Evolutionary conservation across 768 basidiomycete genomes (phyloP).

Genomic region (Mycena vulgaris): DNA sequence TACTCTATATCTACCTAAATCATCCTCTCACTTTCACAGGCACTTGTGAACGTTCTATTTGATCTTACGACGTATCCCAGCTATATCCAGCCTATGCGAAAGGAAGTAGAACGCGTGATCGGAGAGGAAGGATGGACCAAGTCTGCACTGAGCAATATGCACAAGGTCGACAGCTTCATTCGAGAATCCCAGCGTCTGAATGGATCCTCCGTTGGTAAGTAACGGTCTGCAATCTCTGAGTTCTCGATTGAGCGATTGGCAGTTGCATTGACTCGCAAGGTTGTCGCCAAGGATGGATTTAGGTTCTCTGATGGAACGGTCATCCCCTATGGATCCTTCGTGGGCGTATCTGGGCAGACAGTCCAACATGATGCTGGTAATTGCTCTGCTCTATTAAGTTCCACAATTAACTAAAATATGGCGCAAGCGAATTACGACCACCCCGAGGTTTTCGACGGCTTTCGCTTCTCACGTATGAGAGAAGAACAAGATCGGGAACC

Average conservation of each 20-base stretch:
- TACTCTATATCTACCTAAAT: too few species aligned
- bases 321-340: constrained; percentile 48
- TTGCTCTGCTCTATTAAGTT: background rate
- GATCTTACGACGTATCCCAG: constrained; percentile 13
- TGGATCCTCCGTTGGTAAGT: background rate
- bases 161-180: constrained; percentile 16
- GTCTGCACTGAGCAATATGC: constrained; percentile 1
- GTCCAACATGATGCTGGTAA: constrained; percentile 14
- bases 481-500: constrained; percentile 40
- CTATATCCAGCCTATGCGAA: constrained; percentile 4
- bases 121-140: constrained; percentile 11
- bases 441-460: constrained; percentile 15
- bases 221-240: background rate
- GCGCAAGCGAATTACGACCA: constrained; percentile 7
- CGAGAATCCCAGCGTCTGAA: constrained; percentile 20
- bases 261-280: constrained; percentile 49
- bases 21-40: background rate
- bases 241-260: background rate
- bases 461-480: constrained; percentile 48
- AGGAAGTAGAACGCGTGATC: constrained; percentile 13
- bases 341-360: constrained; percentile 34
- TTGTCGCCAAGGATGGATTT: constrained; percentile 43
- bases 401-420: background rate
- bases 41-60: constrained; percentile 19
- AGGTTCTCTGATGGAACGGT: constrained; percentile 54